Base-by-base conservation (phyloP, 164 flowering plant species). In the Euptelea pleiosperma region DNA sequence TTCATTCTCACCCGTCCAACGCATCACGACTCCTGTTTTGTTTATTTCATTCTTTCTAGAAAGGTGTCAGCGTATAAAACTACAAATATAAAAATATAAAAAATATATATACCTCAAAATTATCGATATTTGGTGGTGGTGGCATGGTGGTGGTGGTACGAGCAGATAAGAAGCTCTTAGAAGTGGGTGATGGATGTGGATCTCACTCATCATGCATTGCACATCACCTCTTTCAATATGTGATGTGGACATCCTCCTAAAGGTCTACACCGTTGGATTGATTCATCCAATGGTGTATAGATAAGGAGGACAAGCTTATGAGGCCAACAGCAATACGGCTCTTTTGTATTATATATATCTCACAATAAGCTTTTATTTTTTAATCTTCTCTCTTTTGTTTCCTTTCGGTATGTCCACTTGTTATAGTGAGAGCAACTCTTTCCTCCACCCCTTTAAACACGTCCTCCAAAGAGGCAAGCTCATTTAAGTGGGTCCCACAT, bases 131-230 rank as follows among this genome's bases (percentile, higher is more conserved):
- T 16, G 22, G 4, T 11, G 19, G 9, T 22, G 10, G 46, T 26
- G 52, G 58, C n/a, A n/a, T 44, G 54, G 57, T 55, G 69, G 42
- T 30, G 24, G 71, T 66, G 55, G 63, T 8, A 35, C 55, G 62
- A 59, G 40, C 39, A 64, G 46, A 58, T 8, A 55, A 31, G 41
- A 19, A 18, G 25, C n/a, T 14, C 8, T 15, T 6, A 33, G 31
- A 48, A 53, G 61, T 57, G 58, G 64, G 63, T 19, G 52, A 3
- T 49, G 61, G 61, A 43, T 49, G 67, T 52, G 62, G 64, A 70
- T 49, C 48, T 60, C 73, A 70, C 65, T 64, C 54, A 21, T 29
- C 33, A 8, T 18, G 8, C 8, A 3, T 19, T n/a, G n/a, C n/a
- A n/a, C n/a, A n/a, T n/a, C n/a, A n/a, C n/a, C n/a, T n/a, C n/a